These are phyloP conservation scores for Biancaea sappan DNA, from an alignment of 306 rosid genomes.

Conservation along the genomic window DNA sequence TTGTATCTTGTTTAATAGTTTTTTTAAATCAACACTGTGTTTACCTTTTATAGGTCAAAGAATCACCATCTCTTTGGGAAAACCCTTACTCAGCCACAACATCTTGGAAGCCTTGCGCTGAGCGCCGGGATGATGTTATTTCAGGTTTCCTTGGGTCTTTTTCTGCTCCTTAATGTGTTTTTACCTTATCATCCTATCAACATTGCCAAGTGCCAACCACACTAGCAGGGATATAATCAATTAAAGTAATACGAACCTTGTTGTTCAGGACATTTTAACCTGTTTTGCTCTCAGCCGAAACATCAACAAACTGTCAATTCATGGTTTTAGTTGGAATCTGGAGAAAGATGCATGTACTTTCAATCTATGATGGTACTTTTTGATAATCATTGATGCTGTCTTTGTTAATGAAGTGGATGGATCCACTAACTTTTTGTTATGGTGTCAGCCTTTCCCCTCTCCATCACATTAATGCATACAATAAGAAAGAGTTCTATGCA, in stretches of 20 bases:
- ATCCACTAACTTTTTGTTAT: background rate
- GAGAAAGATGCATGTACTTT: background rate
- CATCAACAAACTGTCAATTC: slow-evolving; percentile 7
- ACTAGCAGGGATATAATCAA: background rate
- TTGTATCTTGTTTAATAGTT: background rate
- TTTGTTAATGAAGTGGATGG: slow-evolving; percentile 11
- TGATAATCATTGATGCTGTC: background rate
- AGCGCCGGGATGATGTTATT: slow-evolving; percentile 79
- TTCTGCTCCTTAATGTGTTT: background rate
- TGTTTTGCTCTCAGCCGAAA: slow-evolving; percentile 4
- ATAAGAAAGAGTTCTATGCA: background rate
- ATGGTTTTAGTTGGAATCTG: slow-evolving; percentile 5
- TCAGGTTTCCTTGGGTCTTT: slow-evolving; percentile 53
- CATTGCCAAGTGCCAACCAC: slow-evolving; percentile 18
- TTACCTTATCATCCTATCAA: background rate
- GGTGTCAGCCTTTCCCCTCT: background rate
- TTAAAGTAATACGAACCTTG: background rate
- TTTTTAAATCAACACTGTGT: background rate
- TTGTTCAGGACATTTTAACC: slow-evolving; percentile 1
- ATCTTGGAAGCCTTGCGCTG: slow-evolving; percentile 99
- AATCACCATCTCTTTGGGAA: slow-evolving; percentile 92
- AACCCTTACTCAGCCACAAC: slow-evolving; percentile 92
- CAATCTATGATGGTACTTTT: background rate
- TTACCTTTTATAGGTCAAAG: slow-evolving; percentile 69
- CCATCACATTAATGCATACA: background rate